Conservation (phyloP, 768 basidiomycete genomes). For the Tulasnella calospora region DNA sequence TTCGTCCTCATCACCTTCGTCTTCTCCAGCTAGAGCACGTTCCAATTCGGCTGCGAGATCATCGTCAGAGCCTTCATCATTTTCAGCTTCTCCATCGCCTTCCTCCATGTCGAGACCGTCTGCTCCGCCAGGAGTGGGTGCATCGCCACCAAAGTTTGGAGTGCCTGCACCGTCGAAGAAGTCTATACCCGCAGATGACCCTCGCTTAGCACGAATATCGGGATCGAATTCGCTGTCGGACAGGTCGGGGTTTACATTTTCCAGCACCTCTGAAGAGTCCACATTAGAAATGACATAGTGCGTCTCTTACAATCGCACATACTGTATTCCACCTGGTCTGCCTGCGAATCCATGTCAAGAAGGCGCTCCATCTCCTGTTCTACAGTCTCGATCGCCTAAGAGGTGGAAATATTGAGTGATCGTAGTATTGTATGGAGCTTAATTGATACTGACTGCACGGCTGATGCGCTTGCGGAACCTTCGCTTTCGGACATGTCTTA, state of each 20-base stretch:
- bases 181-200: constrained; percentile 43
- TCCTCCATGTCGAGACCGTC: constrained; percentile 53
- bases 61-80: constrained; percentile 78
- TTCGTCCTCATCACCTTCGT: constrained; percentile 50
- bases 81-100: constrained; percentile 47
- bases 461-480: constrained; percentile 89
- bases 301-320: constrained; percentile 29
- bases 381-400: constrained; percentile 86
- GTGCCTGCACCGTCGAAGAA: constrained; percentile 63
- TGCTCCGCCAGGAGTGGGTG: constrained; percentile 53
- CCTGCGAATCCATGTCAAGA: constrained; percentile 70
- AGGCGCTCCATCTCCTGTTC: constrained; percentile 89
- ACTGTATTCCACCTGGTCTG: constrained; percentile 75
- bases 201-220: constrained; percentile 48
- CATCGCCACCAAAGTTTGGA: constrained; percentile 44
- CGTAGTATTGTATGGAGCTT: neutral
- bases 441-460: constrained; percentile 51
- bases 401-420: neutral
- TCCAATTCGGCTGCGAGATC: constrained; percentile 86
- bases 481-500: constrained; percentile 84
- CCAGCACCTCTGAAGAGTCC: constrained; percentile 59
- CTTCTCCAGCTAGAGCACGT: constrained; percentile 60
- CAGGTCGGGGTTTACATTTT: constrained; percentile 85
- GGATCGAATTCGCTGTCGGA: constrained; percentile 79
- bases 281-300: neutral